Evolutionary conservation across 2,329 filamentous ascomycete species (phyloP).

Genomic region (Hymenoscyphus linearis): DNA sequence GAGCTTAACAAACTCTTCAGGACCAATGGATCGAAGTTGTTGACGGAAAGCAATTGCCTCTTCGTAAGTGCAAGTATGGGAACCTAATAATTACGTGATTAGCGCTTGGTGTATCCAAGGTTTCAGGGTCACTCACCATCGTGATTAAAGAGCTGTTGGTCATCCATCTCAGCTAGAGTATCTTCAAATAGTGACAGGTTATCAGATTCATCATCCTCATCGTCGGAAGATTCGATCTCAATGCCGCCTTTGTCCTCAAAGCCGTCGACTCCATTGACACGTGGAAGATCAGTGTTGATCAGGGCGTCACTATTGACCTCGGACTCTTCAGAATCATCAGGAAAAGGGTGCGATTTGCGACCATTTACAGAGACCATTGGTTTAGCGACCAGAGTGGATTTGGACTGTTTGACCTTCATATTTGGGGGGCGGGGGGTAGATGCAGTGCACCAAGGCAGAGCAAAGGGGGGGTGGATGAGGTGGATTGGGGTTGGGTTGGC

Average conservation of each 20-base stretch:
- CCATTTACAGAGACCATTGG: background rate
- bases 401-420: background rate
- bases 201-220: conserved; percentile 34
- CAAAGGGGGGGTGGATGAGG: background rate
- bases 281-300: background rate
- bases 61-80: conserved; percentile 52
- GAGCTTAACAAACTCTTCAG: conserved; percentile 67
- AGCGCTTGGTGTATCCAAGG: conserved; percentile 16
- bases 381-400: no score
- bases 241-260: background rate
- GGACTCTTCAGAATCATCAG: background rate
- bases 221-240: background rate
- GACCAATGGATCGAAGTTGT: conserved; percentile 70
- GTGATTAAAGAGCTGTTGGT: conserved; percentile 41
- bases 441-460: background rate
- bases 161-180: conserved; percentile 38
- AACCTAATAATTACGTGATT: conserved; percentile 22
- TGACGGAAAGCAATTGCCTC: conserved; percentile 65
- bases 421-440: background rate
- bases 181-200: conserved; percentile 42
- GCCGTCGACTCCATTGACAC: background rate
- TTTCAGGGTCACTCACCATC: conserved; percentile 27
- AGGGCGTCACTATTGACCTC: background rate
- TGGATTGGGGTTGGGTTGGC: background rate
- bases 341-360: background rate